These are phyloP conservation scores for Cryphonectria japonica DNA, from an alignment of 2,329 filamentous ascomycete species.

Conservation along the genomic window DNA sequence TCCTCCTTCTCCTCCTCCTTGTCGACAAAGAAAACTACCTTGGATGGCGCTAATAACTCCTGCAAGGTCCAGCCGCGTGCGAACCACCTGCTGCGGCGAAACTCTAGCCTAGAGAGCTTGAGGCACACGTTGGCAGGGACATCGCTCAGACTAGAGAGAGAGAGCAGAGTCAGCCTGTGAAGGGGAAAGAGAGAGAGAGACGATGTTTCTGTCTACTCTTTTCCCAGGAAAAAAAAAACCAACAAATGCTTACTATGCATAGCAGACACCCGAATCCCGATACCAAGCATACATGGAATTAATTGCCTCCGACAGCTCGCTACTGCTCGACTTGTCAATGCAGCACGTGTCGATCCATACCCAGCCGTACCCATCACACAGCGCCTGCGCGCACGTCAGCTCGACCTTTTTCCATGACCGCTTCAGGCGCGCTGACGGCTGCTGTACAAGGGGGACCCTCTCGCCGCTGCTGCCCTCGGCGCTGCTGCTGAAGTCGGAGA, in stretches of 20 bases:
- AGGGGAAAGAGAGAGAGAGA: neutral
- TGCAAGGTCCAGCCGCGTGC: constrained; percentile 27
- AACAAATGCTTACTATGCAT: constrained; percentile 1
- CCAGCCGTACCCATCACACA: neutral
- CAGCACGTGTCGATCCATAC: constrained; percentile 27
- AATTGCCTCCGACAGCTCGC: constrained; percentile 26
- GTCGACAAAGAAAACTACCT: constrained; percentile 2
- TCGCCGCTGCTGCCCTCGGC: too few species aligned
- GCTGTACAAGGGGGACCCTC: neutral
- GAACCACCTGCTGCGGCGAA: constrained; percentile 24
- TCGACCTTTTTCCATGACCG: constrained; percentile 9
- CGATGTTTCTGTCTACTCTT: neutral
- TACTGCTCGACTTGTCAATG: constrained; percentile 28
- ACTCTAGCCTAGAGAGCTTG: constrained; percentile 2
- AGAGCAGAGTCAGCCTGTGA: neutral
- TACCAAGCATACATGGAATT: constrained; percentile 29
- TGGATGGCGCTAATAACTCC: constrained; percentile 23
- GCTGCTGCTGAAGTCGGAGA: neutral
- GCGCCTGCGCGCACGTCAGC: neutral
- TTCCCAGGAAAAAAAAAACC: too few species aligned
- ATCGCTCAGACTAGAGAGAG: neutral
- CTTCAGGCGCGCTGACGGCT: constrained; percentile 1
- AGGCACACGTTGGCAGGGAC: constrained; percentile 7
- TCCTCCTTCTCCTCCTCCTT: neutral
- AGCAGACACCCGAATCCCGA: constrained; percentile 16